Evolutionary conservation across 2,329 filamentous ascomycete species (phyloP).

Genomic region (Fusarium newnesense): DNA sequence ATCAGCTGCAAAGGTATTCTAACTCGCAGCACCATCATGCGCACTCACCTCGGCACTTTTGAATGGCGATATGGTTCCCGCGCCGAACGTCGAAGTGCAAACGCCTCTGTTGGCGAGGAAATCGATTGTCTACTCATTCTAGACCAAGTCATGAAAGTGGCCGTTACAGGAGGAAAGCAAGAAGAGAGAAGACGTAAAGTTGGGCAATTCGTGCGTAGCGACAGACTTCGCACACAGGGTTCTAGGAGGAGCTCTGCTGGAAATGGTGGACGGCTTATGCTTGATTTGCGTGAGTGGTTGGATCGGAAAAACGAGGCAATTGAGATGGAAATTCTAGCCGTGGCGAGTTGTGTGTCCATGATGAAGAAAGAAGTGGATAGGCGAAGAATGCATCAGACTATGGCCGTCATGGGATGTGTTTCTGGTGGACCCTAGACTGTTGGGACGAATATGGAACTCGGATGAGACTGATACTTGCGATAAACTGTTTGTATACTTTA

Average conservation of each 20-base stretch:
- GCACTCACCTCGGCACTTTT: slow-evolving; percentile 60
- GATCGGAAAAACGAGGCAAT: slow-evolving; percentile 47
- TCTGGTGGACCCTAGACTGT: slow-evolving; percentile 10
- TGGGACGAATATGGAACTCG: neutral
- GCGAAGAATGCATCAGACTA: slow-evolving; percentile 61
- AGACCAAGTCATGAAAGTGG: slow-evolving; percentile 55
- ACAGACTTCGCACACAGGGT: slow-evolving; percentile 53
- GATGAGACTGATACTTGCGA: slow-evolving; percentile 2
- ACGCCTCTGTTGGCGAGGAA: slow-evolving; percentile 38
- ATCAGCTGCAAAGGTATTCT: slow-evolving; percentile 52
- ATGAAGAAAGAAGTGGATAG: slow-evolving; percentile 74
- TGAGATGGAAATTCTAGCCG: slow-evolving; percentile 61
- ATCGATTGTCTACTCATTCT: slow-evolving; percentile 60
- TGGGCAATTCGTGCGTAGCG: slow-evolving; percentile 57
- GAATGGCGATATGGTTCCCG: slow-evolving; percentile 66
- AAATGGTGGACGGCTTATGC: slow-evolving; percentile 60
- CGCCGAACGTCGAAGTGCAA: slow-evolving; percentile 56
- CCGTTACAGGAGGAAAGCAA: slow-evolving; percentile 41
- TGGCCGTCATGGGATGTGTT: slow-evolving; percentile 52
- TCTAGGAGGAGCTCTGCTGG: slow-evolving; percentile 54
- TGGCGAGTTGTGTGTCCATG: slow-evolving; percentile 69
- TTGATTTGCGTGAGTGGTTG: slow-evolving; percentile 53
- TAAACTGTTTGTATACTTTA: neutral
- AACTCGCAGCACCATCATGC: slow-evolving; percentile 59
- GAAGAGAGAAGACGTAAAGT: slow-evolving; percentile 49